Conservation (phyloP, 2,329 filamentous ascomycete genomes). For the Aspergillus thermomutatus region DNA sequence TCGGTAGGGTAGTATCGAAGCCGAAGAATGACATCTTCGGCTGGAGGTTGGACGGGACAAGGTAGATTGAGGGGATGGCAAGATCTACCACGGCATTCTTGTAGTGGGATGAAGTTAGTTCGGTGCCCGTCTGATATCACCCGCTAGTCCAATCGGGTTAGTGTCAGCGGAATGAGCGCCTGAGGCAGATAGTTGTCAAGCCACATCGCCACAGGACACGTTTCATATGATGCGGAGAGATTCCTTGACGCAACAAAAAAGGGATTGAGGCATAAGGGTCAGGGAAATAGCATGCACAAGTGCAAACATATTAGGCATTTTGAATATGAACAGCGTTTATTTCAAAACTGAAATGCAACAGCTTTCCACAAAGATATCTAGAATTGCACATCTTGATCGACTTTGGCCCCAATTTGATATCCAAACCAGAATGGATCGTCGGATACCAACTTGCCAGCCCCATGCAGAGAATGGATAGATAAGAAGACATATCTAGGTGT, state of each 20-base stretch:
- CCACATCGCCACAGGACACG: background rate
- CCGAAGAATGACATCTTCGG: conserved; percentile 84
- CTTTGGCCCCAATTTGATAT: background rate
- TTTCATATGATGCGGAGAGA: background rate
- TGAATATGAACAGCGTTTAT: background rate
- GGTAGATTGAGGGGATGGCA: conserved; percentile 11
- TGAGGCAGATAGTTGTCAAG: conserved; percentile 8
- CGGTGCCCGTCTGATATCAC: conserved; percentile 20
- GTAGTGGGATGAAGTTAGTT: conserved; percentile 23
- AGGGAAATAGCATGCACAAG: background rate
- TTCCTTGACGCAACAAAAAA: background rate
- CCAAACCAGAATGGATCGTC: background rate
- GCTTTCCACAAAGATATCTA: background rate
- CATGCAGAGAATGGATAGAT: background rate
- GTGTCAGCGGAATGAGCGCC: conserved; percentile 3
- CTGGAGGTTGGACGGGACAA: conserved; percentile 11
- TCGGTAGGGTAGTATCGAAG: conserved; percentile 68
- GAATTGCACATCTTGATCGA: too few relatives aligned
- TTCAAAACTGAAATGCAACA: background rate
- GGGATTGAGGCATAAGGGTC: background rate
- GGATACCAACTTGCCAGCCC: background rate
- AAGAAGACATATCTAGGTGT: background rate
- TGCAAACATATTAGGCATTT: background rate
- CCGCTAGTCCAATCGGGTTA: conserved; percentile 12
- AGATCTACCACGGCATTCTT: conserved; percentile 18